Evolutionary conservation across 2,329 filamentous ascomycete species (phyloP), one percentile per base, ranked within the genome.

Genomic region (Aspergillus sp.): DNA sequence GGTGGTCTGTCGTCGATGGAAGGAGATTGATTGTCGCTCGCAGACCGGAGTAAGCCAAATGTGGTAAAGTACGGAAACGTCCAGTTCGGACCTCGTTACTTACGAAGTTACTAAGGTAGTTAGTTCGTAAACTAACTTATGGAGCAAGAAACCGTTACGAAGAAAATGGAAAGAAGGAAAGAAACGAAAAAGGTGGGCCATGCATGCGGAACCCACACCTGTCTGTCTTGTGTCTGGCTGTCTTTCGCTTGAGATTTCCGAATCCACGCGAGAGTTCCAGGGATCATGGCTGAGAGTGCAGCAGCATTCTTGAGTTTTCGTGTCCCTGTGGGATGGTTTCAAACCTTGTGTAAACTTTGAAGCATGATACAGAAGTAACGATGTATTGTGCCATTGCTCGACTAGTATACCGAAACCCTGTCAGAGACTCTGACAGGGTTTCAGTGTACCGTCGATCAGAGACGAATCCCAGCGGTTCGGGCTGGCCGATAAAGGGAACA

Each of bases 231-330:
- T 20, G 12, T 37, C 34, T n/a, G 12, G 15, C 34, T 37, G 12
- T 37, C 34, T 42, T 37, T 53, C 41, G 41, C 51, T 53, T 46
- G 51, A 27, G 7, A 46, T 53, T 53, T 37, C 51, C 50, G 39
- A 44, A 52, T 52, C 27, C 50, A 52, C 50, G 51, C 41, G 50
- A 53, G 41, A 12, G 24, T 37, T 45, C 27, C 51, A 53, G 41
- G 51, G 41, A 46, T 46, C 42, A 24, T 46, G 41, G 15, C 19
- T 11, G 2, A 9, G 27, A 11, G 27, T 34, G 24, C 5, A 19
- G 24, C 24, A 24, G 13, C 11, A 15, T 17, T 19, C 37, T n/a
- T 20, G 48, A 17, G 12, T 24, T 30, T 41, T 41, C 40, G 19
- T 27, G 24, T 27, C 24, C 6, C 33, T 37, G 33, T 37, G 33